phyloP scores from a whole-genome alignment of 345 rosid species.

The Citrus sinensis region DVS_A1.0 CM039166.1:18836501-18837000 shows the following conservation, averaged over 20 bases:
- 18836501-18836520: background rate
- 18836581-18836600: background rate
- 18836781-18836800: constrained; percentile 2
- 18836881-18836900: constrained; percentile 11
- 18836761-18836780: background rate
- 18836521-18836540: background rate
- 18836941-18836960: background rate
- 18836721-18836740: background rate
- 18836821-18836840: constrained; percentile 9
- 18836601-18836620: background rate
- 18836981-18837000: background rate
- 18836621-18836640: background rate
- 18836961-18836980: background rate
- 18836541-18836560: background rate
- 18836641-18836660: background rate
- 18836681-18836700: background rate
- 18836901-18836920: constrained; percentile 13
- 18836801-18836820: constrained; percentile 20
- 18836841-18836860: background rate
- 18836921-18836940: constrained; percentile 6
- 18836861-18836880: constrained; percentile 17
- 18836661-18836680: background rate
- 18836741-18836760: background rate
- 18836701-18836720: background rate
- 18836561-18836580: background rate